These are phyloP conservation scores for Serendipita sp. DNA, from an alignment of 768 basidiomycete species.

Conservation along the genomic window DNA sequence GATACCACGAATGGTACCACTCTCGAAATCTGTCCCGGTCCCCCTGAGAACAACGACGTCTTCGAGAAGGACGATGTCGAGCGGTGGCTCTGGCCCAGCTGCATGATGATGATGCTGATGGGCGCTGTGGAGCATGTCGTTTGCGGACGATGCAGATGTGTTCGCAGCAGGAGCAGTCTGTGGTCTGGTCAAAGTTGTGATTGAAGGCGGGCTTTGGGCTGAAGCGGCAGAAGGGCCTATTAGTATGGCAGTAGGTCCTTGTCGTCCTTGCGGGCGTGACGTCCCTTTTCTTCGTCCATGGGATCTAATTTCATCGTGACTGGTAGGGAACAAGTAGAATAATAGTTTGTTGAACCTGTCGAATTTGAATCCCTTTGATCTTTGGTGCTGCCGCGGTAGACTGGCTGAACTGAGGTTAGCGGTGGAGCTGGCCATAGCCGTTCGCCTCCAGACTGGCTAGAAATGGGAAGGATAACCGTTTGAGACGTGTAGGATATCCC, in stretches of 20 bases:
- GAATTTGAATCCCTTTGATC: neutral
- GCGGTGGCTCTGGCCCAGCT: conserved; percentile 20
- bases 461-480: no score
- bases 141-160: neutral
- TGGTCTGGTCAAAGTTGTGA: neutral
- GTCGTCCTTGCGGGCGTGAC: no score
- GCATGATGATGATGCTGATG: neutral
- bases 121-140: neutral
- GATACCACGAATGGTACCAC: conserved; percentile 63
- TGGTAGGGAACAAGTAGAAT: neutral
- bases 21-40: conserved; percentile 68
- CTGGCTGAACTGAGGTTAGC: neutral
- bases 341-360: neutral
- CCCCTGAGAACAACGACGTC: conserved; percentile 61
- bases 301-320: neutral
- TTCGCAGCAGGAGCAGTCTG: neutral
- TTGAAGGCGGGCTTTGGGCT: neutral
- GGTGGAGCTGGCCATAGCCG: no score
- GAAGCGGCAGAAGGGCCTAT: neutral
- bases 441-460: no score
- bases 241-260: no score
- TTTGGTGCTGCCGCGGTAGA: neutral
- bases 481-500: no score
- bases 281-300: neutral
- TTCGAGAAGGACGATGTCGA: conserved; percentile 64